Conservation (phyloP, 148 eudicot genomes). For the Linanthus parryae region DNA sequence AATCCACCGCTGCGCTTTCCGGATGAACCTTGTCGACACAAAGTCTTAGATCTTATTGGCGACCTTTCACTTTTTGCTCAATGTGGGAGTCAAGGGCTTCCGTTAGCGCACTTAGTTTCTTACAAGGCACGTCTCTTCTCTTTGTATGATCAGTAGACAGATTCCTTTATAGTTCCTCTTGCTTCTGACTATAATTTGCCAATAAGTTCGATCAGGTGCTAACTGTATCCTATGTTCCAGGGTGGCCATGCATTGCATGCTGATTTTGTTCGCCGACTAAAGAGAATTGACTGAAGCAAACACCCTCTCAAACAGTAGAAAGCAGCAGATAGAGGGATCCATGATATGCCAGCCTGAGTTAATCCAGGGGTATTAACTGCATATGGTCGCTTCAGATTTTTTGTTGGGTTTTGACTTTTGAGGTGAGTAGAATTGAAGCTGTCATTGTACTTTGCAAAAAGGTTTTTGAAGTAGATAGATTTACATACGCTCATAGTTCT, state of each 20-base stretch:
- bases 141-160: neutral
- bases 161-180: neutral
- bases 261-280: constrained; percentile 55
- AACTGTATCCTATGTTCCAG: constrained; percentile 20
- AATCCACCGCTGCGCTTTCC: constrained; percentile 62
- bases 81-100: constrained; percentile 88
- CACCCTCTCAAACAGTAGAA: too few relatives aligned
- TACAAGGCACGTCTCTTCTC: constrained; percentile 50
- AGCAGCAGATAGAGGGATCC: too few relatives aligned
- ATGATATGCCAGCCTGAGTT: too few relatives aligned
- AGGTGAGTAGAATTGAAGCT: too few relatives aligned
- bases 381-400: too few relatives aligned
- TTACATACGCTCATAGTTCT: too few relatives aligned
- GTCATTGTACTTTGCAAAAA: too few relatives aligned
- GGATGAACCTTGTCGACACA: constrained; percentile 92
- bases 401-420: too few relatives aligned
- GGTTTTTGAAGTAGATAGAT: too few relatives aligned
- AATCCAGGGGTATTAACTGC: too few relatives aligned
- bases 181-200: neutral
- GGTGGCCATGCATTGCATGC: constrained; percentile 90
- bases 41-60: constrained; percentile 90
- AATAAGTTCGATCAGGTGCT: neutral
- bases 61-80: constrained; percentile 79
- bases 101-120: constrained; percentile 67
- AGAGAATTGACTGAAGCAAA: too few relatives aligned